Evolutionary conservation across 495 filamentous ascomycete species (phyloP).

Genomic region (Aspergillus incahuasiensis): DNA sequence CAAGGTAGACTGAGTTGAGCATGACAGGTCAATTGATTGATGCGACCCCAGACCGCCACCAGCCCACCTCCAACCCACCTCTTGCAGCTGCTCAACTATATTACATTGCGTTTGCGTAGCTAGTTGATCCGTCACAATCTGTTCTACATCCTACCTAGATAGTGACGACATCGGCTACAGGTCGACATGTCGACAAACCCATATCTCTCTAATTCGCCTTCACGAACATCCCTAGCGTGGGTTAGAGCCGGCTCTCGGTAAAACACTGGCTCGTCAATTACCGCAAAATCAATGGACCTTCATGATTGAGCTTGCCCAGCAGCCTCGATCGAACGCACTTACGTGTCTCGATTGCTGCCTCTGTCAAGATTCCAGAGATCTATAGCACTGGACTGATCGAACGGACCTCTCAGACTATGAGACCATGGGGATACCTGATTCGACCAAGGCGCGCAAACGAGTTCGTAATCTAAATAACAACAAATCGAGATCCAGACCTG

Average conservation of each 20-base stretch:
- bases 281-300: background rate
- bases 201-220: background rate
- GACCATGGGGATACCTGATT: no score
- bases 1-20: background rate
- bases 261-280: background rate
- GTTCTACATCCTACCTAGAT: no score
- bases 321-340: background rate
- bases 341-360: background rate
- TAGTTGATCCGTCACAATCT: background rate
- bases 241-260: background rate
- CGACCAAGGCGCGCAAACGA: no score
- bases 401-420: background rate
- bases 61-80: background rate
- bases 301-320: background rate
- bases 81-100: no score
- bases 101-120: no score
- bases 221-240: background rate
- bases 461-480: no score
- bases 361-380: background rate
- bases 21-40: background rate
- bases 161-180: background rate
- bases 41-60: background rate
- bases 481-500: background rate
- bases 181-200: background rate
- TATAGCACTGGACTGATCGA: background rate